phyloP scores from a whole-genome alignment of 441 rosid genomes.

The Populus tomentosa region DNA sequence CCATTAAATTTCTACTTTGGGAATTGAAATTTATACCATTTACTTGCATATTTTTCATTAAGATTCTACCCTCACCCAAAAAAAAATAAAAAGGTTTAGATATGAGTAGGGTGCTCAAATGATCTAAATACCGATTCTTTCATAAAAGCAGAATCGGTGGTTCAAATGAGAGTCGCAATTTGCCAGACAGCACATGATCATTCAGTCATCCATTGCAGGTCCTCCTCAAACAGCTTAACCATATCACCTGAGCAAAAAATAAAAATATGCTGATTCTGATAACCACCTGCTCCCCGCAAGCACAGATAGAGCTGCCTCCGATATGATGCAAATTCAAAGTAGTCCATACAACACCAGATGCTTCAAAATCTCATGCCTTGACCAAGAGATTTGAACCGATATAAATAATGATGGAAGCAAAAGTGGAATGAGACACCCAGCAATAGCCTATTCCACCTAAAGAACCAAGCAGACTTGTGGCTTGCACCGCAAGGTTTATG shows the following conservation, averaged over 20 bases:
- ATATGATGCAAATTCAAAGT: not conserved
- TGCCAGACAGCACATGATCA: not conserved
- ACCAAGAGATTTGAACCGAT: not conserved
- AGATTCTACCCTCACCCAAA: not conserved
- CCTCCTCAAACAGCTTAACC: not conserved
- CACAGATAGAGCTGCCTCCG: not conserved
- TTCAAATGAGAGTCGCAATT: not conserved
- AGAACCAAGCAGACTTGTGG: not conserved
- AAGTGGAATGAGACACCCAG: not conserved
- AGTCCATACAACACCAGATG: not conserved
- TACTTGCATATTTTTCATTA: not conserved
- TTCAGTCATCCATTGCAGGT: not conserved
- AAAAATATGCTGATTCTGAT: not conserved
- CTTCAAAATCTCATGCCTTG: not conserved
- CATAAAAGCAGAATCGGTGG: not conserved
- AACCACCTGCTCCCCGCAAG: not conserved
- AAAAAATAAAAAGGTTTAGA: not conserved
- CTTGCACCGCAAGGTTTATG: no score
- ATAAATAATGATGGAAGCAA: not conserved
- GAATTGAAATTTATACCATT: not conserved
- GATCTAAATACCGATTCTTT: not conserved
- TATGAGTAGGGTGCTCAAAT: not conserved
- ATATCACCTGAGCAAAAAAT: not conserved
- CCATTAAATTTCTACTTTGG: not conserved
- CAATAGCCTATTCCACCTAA: not conserved